Percentiles rank a stretch among this genome's conserved stretches.
Evolutionary conservation across 2,329 filamentous ascomycete genomes (phyloP).

Genomic region (Curvularia eragrostidis): DNA sequence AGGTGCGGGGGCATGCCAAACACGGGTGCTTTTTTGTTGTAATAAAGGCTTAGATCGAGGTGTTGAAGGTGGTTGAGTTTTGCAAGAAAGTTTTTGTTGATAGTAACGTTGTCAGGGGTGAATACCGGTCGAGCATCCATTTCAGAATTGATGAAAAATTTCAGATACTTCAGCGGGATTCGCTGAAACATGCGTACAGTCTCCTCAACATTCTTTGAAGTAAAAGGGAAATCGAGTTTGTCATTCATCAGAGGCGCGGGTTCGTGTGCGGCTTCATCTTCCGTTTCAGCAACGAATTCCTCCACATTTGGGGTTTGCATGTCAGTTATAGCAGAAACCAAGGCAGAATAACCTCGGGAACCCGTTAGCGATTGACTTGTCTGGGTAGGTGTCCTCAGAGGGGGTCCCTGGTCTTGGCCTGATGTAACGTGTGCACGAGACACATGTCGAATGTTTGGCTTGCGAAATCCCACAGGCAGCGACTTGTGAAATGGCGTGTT

Average conservation of each 20-base stretch:
- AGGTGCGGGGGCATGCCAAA: not conserved
- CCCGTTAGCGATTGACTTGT: conserved; percentile 3
- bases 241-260: conserved; percentile 8
- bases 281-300: conserved; percentile 48
- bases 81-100: conserved; percentile 4
- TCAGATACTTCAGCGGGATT: conserved; percentile 16
- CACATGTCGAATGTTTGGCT: conserved; percentile 48
- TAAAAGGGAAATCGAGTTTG: conserved; percentile 6
- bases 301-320: conserved; percentile 34
- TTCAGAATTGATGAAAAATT: conserved; percentile 13
- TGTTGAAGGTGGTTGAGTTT: conserved; percentile 18
- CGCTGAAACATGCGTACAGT: conserved; percentile 17
- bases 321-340: conserved; percentile 36
- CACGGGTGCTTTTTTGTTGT: not conserved
- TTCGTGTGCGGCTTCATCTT: conserved; percentile 12
- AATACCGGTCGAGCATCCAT: not conserved
- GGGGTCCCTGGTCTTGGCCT: not conserved
- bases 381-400: not conserved
- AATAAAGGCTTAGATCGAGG: conserved; percentile 19
- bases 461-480: conserved; percentile 51
- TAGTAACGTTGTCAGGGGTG: conserved; percentile 1
- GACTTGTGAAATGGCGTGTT: conserved; percentile 54
- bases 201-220: conserved; percentile 12
- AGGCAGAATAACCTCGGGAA: conserved; percentile 45
- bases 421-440: conserved; percentile 9